Evolutionary conservation across 495 filamentous ascomycete genomes (phyloP).

Genomic region (Aspergillus campestris): DNA sequence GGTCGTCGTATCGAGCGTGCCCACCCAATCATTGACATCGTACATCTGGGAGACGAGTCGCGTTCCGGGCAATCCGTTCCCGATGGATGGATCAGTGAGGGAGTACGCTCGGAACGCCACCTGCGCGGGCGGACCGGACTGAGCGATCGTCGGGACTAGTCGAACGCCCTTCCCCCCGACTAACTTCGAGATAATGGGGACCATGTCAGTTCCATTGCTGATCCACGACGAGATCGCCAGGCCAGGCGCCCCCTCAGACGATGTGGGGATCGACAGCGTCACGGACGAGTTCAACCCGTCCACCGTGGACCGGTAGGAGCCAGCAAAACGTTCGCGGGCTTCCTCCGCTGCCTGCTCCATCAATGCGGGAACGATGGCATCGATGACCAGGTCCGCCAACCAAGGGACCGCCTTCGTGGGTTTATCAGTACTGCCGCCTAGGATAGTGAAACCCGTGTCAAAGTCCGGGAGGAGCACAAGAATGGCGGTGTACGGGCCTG

Average conservation of each 20-base stretch:
- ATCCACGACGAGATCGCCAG: constrained; percentile 5
- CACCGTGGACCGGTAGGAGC: constrained; percentile 3
- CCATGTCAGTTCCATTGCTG: constrained; percentile 7
- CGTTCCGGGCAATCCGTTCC: neutral
- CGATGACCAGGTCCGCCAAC: constrained; percentile 8
- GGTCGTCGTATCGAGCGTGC: neutral
- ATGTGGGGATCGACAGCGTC: neutral
- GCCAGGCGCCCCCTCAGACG: neutral
- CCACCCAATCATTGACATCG: constrained; percentile 1
- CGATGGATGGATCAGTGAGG: neutral
- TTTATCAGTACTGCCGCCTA: constrained; percentile 13
- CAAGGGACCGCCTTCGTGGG: too few species aligned
- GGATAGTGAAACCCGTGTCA: constrained; percentile 30
- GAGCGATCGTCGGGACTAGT: constrained; percentile 1
- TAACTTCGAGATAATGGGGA: neutral
- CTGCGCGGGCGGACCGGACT: neutral
- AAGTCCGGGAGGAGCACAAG: constrained; percentile 33
- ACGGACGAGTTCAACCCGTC: constrained; percentile 3
- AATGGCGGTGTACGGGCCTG: constrained; percentile 25
- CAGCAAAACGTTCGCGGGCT: constrained; percentile 3
- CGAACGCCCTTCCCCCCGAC: neutral
- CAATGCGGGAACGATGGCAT: constrained; percentile 7
- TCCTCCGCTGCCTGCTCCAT: constrained; percentile 5
- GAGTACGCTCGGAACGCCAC: constrained; percentile 6
- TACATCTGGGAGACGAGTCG: constrained; percentile 5